phyloP scores from a whole-genome alignment of 805 yeast species.

The Metschnikowia gelsemii region DNA sequence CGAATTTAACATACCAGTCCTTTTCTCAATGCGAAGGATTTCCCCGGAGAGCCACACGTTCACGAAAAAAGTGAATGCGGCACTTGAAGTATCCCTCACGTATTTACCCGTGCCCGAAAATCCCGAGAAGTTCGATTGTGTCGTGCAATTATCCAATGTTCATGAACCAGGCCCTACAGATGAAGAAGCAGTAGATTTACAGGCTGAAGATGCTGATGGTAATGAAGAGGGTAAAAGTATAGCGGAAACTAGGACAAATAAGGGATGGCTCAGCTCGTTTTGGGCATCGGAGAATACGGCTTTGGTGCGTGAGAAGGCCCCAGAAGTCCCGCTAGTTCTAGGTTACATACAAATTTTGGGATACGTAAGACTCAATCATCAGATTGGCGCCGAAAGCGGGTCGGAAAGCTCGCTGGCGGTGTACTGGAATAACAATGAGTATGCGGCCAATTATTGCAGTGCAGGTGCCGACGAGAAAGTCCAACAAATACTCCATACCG shows the following conservation, averaged over 20 bases:
- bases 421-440: constrained; percentile 42
- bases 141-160: constrained; percentile 11
- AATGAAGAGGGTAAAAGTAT: background rate
- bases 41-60: constrained; percentile 5
- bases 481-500: constrained; percentile 23
- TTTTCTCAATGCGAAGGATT: constrained; percentile 2
- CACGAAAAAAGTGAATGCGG: constrained; percentile 6
- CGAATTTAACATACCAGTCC: background rate
- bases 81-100: constrained; percentile 11
- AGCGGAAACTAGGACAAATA: background rate
- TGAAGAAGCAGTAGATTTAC: background rate
- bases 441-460: constrained; percentile 27
- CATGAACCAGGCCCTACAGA: background rate
- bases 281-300: constrained; percentile 11
- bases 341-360: constrained; percentile 44
- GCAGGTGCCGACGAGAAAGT: constrained; percentile 26
- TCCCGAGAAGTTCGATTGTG: constrained; percentile 13
- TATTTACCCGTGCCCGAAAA: constrained; percentile 8
- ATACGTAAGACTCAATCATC: constrained; percentile 38
- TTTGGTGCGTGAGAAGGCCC: constrained; percentile 1
- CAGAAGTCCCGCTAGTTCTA: constrained; percentile 25
- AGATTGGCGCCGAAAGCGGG: constrained; percentile 24
- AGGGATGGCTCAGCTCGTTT: constrained; percentile 15
- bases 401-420: constrained; percentile 17
- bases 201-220: background rate